Evolutionary conservation across 2,329 filamentous ascomycete species (phyloP), one percentile per base, ranked within the genome.

Genomic region (Colletotrichum sp.): DNA sequence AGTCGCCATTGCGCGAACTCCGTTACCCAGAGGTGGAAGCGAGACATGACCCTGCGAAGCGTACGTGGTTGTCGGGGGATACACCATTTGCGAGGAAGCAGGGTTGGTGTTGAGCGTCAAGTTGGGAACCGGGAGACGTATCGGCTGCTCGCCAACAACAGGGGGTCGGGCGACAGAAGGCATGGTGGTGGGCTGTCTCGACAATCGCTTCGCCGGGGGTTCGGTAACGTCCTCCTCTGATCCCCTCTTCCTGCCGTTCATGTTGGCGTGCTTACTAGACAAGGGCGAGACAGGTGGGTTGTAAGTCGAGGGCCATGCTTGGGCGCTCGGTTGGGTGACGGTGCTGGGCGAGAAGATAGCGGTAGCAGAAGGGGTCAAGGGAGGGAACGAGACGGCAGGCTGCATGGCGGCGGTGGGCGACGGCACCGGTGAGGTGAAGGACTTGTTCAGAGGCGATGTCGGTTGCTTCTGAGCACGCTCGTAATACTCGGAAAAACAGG

Each of bases 401-500:
- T 84, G 82, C 52, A 84, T 75, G 3, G 81, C 80, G 67, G 80
- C 82, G 1, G 87, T 90, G 6, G 90, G 90, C 3, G 90, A 91
- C 6, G 86, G 84, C 18, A 89, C 74, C n/a, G 89, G 88, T 0
- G 90, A 89, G 39, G 81, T 82, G 71, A 85, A 86, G 57, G 82
- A 78, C 71, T 81, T 83, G 74, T 81, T 83, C 59, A 88, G 77
- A 18, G 87, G 84, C 65, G 88, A 86, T 12, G 81, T 72, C 68
- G 77, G 68, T 24, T 77, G 80, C 71, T 84, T 84, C 36, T 90
- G 90, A 34, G 95, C 94, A 74, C 91, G 90, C 79, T 96, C 93
- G 85, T 95, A 96, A 85, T 96, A 98, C 68, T 93, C 92, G 78
- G 93, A 93, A 82, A 98, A 98, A 79, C 93, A 94, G 68, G 94